Evolutionary conservation across 176 grass and related monocot genomes (phyloP).

Genomic region (maize (Zea mays)): DNA sequence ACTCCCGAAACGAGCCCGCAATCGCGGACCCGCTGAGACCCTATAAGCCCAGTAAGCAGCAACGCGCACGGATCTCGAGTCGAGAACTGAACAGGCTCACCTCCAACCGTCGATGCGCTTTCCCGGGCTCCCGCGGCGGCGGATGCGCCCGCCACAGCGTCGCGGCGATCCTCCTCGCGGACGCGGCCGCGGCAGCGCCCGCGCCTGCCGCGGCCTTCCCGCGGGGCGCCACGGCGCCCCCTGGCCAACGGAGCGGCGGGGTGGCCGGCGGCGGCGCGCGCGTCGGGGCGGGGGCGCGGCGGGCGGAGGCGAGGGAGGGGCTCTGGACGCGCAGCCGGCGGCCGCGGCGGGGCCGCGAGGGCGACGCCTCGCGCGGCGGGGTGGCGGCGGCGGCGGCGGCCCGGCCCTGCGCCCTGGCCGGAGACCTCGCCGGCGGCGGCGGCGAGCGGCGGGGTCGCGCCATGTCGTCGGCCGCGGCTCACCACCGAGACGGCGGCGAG

Average conservation of each 20-base stretch:
- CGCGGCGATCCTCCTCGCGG: conserved; percentile 71
- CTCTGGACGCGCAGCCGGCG: conserved; percentile 48
- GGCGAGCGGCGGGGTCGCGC: conserved; percentile 36
- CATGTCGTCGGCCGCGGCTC: conserved; percentile 22
- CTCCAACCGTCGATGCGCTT: conserved; percentile 33
- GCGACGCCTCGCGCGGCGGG: background rate
- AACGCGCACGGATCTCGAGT: conserved; percentile 34
- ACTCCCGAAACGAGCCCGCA: background rate
- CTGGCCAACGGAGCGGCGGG: conserved; percentile 31
- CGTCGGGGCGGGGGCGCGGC: background rate
- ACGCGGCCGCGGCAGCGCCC: no score
- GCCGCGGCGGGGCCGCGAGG: conserved; percentile 7
- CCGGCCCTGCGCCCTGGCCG: background rate
- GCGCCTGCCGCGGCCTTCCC: background rate
- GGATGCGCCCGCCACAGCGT: conserved; percentile 56
- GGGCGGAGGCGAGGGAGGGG: conserved; percentile 39
- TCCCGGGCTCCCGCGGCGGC: conserved; percentile 29
- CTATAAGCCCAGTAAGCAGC: conserved; percentile 9
- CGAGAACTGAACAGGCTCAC: conserved; percentile 23
- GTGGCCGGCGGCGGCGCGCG: conserved; percentile 32
- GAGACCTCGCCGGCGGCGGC: conserved; percentile 32
- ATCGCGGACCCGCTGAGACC: background rate
- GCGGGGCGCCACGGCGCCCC: conserved; percentile 13
- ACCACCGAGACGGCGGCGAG: conserved; percentile 17
- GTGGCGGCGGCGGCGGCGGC: background rate